phyloP scores from a whole-genome alignment of 148 eudicot genomes.

The Cornus suecica region DNA sequence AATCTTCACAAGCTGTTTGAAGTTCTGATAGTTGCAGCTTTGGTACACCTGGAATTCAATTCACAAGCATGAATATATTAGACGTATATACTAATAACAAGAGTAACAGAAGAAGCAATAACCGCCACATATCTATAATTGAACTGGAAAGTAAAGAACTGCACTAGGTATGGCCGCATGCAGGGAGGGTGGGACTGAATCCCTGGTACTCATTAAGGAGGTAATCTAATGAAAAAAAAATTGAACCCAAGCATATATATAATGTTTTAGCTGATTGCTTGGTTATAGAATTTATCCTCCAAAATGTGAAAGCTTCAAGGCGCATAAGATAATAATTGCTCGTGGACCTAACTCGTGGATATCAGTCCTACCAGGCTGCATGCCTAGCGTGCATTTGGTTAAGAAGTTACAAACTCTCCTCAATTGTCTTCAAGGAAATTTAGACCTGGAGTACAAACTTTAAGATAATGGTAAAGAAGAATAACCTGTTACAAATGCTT shows the following conservation, averaged over 20 bases:
- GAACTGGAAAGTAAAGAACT: neutral
- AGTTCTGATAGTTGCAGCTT: constrained; percentile 77
- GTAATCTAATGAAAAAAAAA: too few relatives aligned
- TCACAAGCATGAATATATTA: constrained; percentile 4
- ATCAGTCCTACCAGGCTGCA: neutral
- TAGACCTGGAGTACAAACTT: neutral
- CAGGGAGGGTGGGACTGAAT: neutral
- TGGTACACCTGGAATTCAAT: constrained; percentile 63
- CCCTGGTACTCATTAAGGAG: neutral
- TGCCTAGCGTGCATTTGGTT: neutral
- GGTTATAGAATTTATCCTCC: neutral
- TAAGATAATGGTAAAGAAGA: neutral
- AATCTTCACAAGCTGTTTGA: constrained; percentile 81
- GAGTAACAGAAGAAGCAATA: neutral
- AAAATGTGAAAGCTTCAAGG: neutral
- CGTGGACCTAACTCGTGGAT: neutral
- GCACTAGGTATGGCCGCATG: neutral
- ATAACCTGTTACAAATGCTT: constrained; percentile 76
- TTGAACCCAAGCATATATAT: too few relatives aligned
- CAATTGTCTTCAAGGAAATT: neutral
- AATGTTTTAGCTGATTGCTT: too few relatives aligned
- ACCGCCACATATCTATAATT: neutral
- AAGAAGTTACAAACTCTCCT: neutral
- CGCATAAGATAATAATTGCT: neutral
- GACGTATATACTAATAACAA: neutral